Evolutionary conservation across 805 yeast genomes (phyloP).

Genomic region (Lipomyces starkeyi): DNA sequence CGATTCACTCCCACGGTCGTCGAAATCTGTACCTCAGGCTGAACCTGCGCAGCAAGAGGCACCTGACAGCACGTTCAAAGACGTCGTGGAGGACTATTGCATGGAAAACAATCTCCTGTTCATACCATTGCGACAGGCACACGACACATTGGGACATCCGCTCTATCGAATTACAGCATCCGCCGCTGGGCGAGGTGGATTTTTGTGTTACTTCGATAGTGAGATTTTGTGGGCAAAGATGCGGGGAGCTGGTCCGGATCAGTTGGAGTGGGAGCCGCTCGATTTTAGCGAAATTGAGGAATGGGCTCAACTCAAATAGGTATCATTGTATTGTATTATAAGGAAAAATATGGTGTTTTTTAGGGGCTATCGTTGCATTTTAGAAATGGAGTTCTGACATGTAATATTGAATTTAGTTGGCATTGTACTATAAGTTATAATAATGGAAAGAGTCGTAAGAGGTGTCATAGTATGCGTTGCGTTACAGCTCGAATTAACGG

Average conservation of each 20-base stretch:
- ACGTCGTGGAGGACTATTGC: slow-evolving; percentile 70
- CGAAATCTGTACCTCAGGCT: background rate
- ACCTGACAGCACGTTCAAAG: slow-evolving; percentile 61
- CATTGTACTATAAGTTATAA: background rate
- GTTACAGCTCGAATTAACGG: background rate
- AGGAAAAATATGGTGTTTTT: background rate
- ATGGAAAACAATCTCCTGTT: slow-evolving; percentile 55
- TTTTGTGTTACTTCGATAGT: slow-evolving; percentile 59
- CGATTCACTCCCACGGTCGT: background rate
- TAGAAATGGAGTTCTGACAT: background rate
- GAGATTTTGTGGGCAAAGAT: slow-evolving; percentile 65
- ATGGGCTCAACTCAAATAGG: slow-evolving; percentile 17
- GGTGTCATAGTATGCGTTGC: background rate
- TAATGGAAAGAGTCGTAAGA: too few relatives aligned
- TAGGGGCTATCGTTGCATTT: background rate
- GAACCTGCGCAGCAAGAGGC: slow-evolving; percentile 7
- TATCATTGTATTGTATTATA: background rate
- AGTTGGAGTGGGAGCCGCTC: slow-evolving; percentile 52
- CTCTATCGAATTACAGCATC: slow-evolving; percentile 52
- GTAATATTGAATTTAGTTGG: background rate
- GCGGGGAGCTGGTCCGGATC: slow-evolving; percentile 33
- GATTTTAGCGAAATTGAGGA: slow-evolving; percentile 34
- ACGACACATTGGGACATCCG: slow-evolving; percentile 51
- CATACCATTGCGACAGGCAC: slow-evolving; percentile 47
- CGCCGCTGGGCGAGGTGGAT: slow-evolving; percentile 46